A percentile compares a stretch with the other conserved stretches of the same genome.
These are phyloP conservation scores for Penicillium decumbens DNA, from an alignment of 2,329 filamentous ascomycete genomes.

Conservation along the genomic window DNA sequence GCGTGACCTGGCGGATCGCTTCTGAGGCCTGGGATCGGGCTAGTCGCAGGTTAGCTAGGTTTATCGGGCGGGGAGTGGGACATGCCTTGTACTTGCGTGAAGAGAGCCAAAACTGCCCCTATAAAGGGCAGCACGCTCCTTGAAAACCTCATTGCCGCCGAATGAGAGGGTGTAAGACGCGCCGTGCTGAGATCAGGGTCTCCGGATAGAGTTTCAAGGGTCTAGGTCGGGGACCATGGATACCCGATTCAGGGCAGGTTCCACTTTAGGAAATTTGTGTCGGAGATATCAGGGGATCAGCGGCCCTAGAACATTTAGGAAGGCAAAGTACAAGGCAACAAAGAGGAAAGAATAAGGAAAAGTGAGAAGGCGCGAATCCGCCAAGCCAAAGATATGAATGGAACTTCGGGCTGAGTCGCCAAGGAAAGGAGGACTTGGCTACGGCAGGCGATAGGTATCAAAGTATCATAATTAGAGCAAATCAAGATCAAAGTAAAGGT, in stretches of 20 bases:
- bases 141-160: constrained; percentile 19
- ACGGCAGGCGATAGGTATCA: too few species aligned
- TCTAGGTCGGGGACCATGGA: constrained; percentile 10
- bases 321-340: neutral
- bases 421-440: neutral
- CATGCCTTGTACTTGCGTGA: constrained; percentile 16
- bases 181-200: constrained; percentile 4
- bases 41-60: constrained; percentile 26
- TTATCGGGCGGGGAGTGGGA: neutral
- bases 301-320: neutral
- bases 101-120: constrained; percentile 14
- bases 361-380: neutral
- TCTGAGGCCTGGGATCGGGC: constrained; percentile 70
- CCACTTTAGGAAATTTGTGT: constrained; percentile 8
- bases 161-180: neutral
- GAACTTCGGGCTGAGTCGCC: neutral
- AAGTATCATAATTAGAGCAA: too few species aligned
- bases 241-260: constrained; percentile 6
- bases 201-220: constrained; percentile 15
- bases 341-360: neutral
- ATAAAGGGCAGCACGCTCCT: constrained; percentile 14
- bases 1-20: constrained; percentile 68
- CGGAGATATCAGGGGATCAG: neutral
- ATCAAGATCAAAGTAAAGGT: too few species aligned
- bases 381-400: neutral